phyloP scores from a whole-genome alignment of 225 moss, liverwort and hornwort species.

The Bryoerythrophyllum caledonicum region DNA sequence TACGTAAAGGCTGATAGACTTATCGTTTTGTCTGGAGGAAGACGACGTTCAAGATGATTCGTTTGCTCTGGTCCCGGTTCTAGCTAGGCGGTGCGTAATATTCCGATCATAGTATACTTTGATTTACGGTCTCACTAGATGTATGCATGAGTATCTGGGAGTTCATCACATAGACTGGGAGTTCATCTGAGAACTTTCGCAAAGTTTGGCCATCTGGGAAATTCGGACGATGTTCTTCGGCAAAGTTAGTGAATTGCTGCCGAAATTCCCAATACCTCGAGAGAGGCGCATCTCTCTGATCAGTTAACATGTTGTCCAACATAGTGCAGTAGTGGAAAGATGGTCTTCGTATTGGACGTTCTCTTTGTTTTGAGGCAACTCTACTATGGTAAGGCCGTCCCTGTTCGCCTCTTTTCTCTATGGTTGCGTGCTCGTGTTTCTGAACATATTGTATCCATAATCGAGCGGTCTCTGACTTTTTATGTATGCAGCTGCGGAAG shows the following conservation, averaged over 20 bases:
- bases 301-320: neutral
- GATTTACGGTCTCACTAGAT: neutral
- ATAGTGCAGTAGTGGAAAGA: too few relatives aligned
- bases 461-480: neutral
- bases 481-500: slow-evolving; percentile 27
- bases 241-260: too few relatives aligned
- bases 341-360: neutral
- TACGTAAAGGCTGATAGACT: too few relatives aligned
- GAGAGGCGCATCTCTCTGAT: neutral
- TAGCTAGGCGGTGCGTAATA: neutral
- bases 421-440: neutral
- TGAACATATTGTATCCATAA: too few relatives aligned
- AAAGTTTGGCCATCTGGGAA: too few relatives aligned
- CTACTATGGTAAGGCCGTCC: neutral
- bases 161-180: too few relatives aligned
- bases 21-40: neutral
- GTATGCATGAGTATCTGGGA: neutral
- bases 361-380: neutral
- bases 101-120: neutral
- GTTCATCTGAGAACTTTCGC: too few relatives aligned
- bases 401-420: neutral
- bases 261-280: too few relatives aligned
- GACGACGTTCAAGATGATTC: neutral
- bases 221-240: too few relatives aligned
- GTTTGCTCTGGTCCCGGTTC: neutral